Conservation (phyloP, 768 basidiomycete genomes). For the Leccinum sublutescens region DNA sequence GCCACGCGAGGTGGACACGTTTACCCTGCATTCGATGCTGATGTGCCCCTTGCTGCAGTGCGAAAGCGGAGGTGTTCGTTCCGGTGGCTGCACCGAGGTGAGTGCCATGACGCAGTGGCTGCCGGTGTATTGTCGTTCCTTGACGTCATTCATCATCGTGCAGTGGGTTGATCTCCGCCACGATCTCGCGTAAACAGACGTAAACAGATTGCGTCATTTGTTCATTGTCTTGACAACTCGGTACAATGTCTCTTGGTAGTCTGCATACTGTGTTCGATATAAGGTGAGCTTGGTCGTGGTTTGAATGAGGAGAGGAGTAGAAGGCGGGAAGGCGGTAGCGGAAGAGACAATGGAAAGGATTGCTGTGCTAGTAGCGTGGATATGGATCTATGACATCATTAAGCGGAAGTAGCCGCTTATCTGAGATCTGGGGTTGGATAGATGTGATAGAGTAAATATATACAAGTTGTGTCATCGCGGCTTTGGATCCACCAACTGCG, state of each 20-base stretch:
- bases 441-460: constrained; percentile 35
- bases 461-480: constrained; percentile 38
- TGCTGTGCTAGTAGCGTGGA: constrained; percentile 3
- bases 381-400: constrained; percentile 32
- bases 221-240: constrained; percentile 35
- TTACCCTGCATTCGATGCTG: constrained; percentile 12
- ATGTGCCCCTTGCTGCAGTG: constrained; percentile 39
- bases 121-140: constrained; percentile 9
- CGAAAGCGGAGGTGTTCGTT: constrained; percentile 81
- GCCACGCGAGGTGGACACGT: constrained; percentile 16
- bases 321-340: not conserved
- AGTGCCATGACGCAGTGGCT: constrained; percentile 31
- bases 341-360: not conserved
- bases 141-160: constrained; percentile 26
- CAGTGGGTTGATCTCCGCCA: constrained; percentile 63
- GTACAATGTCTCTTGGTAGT: not conserved
- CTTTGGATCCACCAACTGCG: constrained; percentile 26
- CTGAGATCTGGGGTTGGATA: constrained; percentile 34
- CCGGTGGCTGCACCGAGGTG: constrained; percentile 87
- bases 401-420: constrained; percentile 27
- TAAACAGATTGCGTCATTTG: constrained; percentile 30
- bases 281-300: not conserved
- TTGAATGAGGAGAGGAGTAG: not conserved
- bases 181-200: constrained; percentile 46
- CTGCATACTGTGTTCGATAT: not conserved